phyloP scores from a whole-genome alignment of 208 protist genomes.

The Leishmania major region DNA sequence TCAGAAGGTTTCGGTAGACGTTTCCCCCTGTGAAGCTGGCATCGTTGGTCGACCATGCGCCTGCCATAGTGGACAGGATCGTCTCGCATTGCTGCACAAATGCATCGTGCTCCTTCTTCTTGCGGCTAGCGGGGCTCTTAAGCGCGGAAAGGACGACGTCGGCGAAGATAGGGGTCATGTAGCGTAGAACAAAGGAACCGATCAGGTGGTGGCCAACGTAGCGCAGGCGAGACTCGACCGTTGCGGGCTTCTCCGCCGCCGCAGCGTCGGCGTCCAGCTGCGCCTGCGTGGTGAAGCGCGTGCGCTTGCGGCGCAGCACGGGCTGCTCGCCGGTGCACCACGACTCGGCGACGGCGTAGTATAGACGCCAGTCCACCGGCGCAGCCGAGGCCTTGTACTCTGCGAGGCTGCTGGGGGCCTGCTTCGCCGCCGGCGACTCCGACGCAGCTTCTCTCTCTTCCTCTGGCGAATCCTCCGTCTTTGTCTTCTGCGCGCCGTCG shows the following conservation, averaged over 20 bases:
- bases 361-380: slow-evolving; percentile 61
- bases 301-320: slow-evolving; percentile 15
- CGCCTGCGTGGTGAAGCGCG: slow-evolving; percentile 16
- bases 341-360: slow-evolving; percentile 61
- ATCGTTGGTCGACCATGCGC: slow-evolving; percentile 24
- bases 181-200: slow-evolving; percentile 69
- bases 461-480: slow-evolving; percentile 24
- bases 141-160: slow-evolving; percentile 55
- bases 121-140: slow-evolving; percentile 36
- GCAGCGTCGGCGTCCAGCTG: slow-evolving; percentile 25
- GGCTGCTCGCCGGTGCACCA: slow-evolving; percentile 49
- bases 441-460: slow-evolving; percentile 4
- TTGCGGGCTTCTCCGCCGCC: slow-evolving; percentile 18
- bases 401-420: slow-evolving; percentile 29
- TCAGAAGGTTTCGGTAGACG: slow-evolving; percentile 72
- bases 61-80: slow-evolving; percentile 35
- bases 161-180: slow-evolving; percentile 72
- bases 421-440: neutral
- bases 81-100: slow-evolving; percentile 51
- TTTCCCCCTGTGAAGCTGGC: slow-evolving; percentile 46
- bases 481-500: slow-evolving; percentile 24
- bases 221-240: slow-evolving; percentile 42
- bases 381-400: slow-evolving; percentile 34
- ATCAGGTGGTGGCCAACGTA: slow-evolving; percentile 73
- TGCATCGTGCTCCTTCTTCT: slow-evolving; percentile 30